A percentile compares a stretch with the other conserved stretches of the same genome.
These are phyloP conservation scores for Coemansia linderi DNA, from an alignment of 371 early-diverging fungal species.

Conservation along the genomic window DNA sequence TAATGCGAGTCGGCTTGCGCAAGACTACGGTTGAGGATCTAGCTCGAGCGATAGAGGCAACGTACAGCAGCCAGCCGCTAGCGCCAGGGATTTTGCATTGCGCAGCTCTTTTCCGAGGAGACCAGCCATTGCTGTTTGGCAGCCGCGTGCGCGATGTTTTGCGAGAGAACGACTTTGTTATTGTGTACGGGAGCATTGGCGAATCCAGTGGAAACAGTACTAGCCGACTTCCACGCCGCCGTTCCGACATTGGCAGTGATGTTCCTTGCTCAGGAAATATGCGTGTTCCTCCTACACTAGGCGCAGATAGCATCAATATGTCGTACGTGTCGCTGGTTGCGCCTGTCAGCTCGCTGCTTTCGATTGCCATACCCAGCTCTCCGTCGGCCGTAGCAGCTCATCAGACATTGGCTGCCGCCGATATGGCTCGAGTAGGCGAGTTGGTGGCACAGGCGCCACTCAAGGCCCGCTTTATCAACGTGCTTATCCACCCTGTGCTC, in stretches of 20 bases:
- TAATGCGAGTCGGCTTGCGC: neutral
- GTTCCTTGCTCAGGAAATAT: neutral
- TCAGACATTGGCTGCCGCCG: constrained; percentile 4
- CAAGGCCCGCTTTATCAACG: constrained; percentile 50
- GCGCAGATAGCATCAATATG: neutral
- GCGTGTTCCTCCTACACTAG: neutral
- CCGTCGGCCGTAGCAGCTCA: neutral
- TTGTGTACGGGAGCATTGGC: constrained; percentile 19
- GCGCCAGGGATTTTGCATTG: constrained; percentile 7
- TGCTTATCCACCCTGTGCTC: constrained; percentile 28
- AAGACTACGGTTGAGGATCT: constrained; percentile 38
- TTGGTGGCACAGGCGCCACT: constrained; percentile 41
- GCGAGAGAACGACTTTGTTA: constrained; percentile 22
- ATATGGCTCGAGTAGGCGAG: constrained; percentile 21
- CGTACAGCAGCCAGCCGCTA: constrained; percentile 6
- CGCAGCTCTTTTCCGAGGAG: constrained; percentile 36
- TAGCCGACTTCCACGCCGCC: neutral
- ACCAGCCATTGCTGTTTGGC: constrained; percentile 30
- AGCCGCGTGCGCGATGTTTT: constrained; percentile 30
- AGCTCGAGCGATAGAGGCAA: constrained; percentile 32
- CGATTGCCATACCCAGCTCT: constrained; percentile 5
- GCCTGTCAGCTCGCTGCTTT: constrained; percentile 9
- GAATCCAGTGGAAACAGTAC: neutral
- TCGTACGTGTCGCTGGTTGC: neutral
- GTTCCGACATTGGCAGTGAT: constrained; percentile 1